Evolutionary conservation across 2,329 filamentous ascomycete species (phyloP).

Genomic region (Venturia carpophila): DNA sequence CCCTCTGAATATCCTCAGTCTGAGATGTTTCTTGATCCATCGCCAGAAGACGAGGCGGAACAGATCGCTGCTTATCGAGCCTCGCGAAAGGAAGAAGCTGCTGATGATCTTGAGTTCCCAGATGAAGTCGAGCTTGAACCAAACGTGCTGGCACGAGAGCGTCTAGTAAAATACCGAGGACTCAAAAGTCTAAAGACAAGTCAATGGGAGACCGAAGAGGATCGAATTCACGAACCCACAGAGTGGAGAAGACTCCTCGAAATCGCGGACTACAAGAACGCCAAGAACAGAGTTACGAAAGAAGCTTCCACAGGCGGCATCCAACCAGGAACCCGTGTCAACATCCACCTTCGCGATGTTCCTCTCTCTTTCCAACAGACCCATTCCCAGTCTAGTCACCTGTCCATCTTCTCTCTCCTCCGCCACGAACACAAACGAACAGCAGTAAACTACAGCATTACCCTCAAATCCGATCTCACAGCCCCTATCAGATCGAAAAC

Average conservation of each 20-base stretch:
- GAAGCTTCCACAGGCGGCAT: conserved; percentile 89
- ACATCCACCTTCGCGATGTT: conserved; percentile 62
- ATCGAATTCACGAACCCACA: conserved; percentile 76
- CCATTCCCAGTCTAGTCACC: conserved; percentile 39
- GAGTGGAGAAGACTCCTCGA: conserved; percentile 83
- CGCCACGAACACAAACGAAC: conserved; percentile 94
- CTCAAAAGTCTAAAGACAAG: conserved; percentile 86
- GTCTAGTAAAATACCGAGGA: conserved; percentile 78
- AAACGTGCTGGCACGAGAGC: conserved; percentile 74
- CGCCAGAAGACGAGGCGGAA: conserved; percentile 74
- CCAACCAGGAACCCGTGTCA: conserved; percentile 71
- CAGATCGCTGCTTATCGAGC: conserved; percentile 75
- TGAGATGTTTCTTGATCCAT: conserved; percentile 76
- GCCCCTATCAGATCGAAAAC: conserved; percentile 83
- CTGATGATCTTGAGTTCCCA: conserved; percentile 90
- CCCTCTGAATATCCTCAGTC: conserved; percentile 89
- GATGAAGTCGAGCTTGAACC: conserved; percentile 95
- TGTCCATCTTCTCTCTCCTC: conserved; percentile 77
- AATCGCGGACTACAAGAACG: conserved; percentile 81
- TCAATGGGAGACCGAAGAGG: conserved; percentile 81
- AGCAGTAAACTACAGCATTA: conserved; percentile 81
- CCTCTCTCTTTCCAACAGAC: conserved; percentile 47
- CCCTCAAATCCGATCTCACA: conserved; percentile 68
- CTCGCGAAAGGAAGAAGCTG: conserved; percentile 61
- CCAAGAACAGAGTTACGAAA: conserved; percentile 65